Conservation (phyloP, 805 yeast species). For the Hanseniaspora thailandica region DNA sequence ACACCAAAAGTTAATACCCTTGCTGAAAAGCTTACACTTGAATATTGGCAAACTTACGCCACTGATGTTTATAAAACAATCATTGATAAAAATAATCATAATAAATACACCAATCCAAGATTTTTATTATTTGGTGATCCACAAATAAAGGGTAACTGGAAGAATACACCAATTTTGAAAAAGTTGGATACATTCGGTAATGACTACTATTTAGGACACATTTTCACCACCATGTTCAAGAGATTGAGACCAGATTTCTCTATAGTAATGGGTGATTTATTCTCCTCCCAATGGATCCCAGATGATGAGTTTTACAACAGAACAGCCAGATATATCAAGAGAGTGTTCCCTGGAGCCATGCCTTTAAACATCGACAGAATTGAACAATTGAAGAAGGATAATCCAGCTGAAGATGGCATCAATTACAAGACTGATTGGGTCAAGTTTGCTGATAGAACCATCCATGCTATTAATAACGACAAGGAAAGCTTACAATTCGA, state of each 20-base stretch:
- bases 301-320: conserved; percentile 78
- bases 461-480: conserved; percentile 16
- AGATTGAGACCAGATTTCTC: conserved; percentile 67
- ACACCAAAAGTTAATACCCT: background rate
- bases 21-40: conserved; percentile 18
- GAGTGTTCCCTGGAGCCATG: conserved; percentile 54
- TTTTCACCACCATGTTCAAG: conserved; percentile 51
- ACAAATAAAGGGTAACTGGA: conserved; percentile 85
- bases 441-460: conserved; percentile 21
- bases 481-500: conserved; percentile 29
- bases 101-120: conserved; percentile 22
- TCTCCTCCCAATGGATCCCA: conserved; percentile 88
- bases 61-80: conserved; percentile 21
- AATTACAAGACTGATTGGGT: conserved; percentile 24
- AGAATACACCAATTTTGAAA: conserved; percentile 55
- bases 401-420: conserved; percentile 25
- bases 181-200: conserved; percentile 79
- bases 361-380: conserved; percentile 44
- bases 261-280: conserved; percentile 83
- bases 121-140: conserved; percentile 87
- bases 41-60: conserved; percentile 22
- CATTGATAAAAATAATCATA: background rate
- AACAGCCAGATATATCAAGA: conserved; percentile 58
- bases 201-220: conserved; percentile 79
- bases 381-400: conserved; percentile 17